These are phyloP conservation scores for Heterobasidion irregulare DNA, from an alignment of 1,284 basidiomycete species.

Conservation along the genomic window DNA sequence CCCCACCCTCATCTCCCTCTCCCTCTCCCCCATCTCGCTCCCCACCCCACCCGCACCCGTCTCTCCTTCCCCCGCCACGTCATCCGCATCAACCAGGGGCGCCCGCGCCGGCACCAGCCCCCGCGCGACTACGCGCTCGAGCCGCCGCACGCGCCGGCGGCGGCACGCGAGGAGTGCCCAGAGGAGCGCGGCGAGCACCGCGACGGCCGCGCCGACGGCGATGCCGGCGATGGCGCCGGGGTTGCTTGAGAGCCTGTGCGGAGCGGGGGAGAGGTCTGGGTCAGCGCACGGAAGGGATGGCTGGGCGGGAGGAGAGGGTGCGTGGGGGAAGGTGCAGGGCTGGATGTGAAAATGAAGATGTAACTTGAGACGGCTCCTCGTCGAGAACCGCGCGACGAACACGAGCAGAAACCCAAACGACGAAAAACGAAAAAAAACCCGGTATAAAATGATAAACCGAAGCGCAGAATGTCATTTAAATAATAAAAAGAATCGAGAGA, in stretches of 20 bases:
- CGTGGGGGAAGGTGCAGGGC: too few species aligned
- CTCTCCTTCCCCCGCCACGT: not conserved
- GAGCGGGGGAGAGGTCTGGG: not conserved
- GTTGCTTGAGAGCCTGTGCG: not conserved
- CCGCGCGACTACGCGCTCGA: not conserved
- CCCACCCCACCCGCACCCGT: not conserved
- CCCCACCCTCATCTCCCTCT: too few species aligned
- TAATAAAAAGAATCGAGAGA: too few species aligned
- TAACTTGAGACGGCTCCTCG: not conserved
- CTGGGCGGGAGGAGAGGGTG: too few species aligned
- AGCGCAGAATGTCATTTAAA: too few species aligned
- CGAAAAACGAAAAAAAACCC: too few species aligned
- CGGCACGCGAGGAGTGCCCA: not conserved
- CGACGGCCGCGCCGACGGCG: not conserved
- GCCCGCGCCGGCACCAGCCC: not conserved
- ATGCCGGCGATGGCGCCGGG: not conserved
- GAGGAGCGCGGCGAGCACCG: not conserved
- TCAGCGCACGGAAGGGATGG: not conserved
- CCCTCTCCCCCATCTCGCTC: too few species aligned
- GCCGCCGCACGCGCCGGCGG: not conserved
- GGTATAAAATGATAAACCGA: too few species aligned
- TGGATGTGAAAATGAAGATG: not conserved
- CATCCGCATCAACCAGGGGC: not conserved
- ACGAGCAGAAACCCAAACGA: not conserved
- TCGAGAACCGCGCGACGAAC: not conserved